Base-by-base conservation (phyloP, 805 yeast genomes). In the Zygosaccharomyces bisporus region DNA sequence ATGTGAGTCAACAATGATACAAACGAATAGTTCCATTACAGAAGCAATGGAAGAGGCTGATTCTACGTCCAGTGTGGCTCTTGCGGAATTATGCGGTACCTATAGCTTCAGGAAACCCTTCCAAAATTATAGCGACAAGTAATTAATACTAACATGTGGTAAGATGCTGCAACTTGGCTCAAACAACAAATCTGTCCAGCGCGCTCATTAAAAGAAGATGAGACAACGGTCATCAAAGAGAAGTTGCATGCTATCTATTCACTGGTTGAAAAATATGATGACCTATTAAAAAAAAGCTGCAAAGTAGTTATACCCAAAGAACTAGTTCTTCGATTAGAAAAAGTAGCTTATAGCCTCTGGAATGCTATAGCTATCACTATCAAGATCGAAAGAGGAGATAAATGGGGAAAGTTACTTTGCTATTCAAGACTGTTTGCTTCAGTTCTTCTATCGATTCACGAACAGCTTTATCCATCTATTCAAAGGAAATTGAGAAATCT, bases 311-410 rank as follows among this genome's bases (percentile, higher is more conserved):
- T 45, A 2, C 44, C 54, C 6, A 52, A 54, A 0, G 64, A 54
- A 1, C 13, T 50, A 1, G 19, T 51, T 1, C 31, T 54, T 14
- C 48, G 56, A 14, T 45, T 68, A 19, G 70, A 67, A 21, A 49
- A 55, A 27, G 46, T 59, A 6, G 62, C 68, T 1, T 60, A 70
- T 10, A 58, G 52, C 12, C 42, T 70, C 8, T 72, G 76, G 76
- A 72, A 72, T 46, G 39, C 61, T 1, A 46, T 64, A 1, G 47
- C 67, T 0, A 41, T 69, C 10, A 44, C 62, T 3, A 46, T 56
- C 42, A 67, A 59, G 35, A 40, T 55, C 1, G 56, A 53, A 35
- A 39, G 32, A n/a, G 21, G 47, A n/a, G 35, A 51, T 17, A 40
- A 46, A 16, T 25, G 33, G 0, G 43, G 41, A 13, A 17, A 23